Base-by-base conservation (phyloP, 331 rosid species). In the Erythrophleum ivorense region DNA sequence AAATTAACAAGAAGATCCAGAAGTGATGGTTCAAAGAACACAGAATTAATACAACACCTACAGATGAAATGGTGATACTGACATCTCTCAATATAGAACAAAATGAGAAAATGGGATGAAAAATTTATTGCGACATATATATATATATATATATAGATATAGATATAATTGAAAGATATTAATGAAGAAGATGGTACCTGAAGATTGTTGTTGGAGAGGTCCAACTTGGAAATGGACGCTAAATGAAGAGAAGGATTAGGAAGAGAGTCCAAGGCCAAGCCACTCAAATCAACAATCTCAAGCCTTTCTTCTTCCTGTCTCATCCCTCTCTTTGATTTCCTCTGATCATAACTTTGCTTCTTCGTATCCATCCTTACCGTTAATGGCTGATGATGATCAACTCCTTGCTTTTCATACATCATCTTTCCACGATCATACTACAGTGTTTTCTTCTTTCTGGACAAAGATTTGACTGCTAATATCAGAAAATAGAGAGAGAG, bases 131-230 rank as follows among this genome's bases (percentile, higher is more conserved):
- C 29, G 29, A 24, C 29, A 24, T 24, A 24, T 24, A 24, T 24
- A 24, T 24, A 24, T 24, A 24, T 24, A 9, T 24, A 21, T n/a
- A 57, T 9, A 60, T 24, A 11, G 4, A 62, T 13, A 60, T 24
- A 16, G 31, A 62, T 31, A 12, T 62, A 8, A 31, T 13, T 2
- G 38, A 12, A 13, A 12, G 45, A 63, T 13, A 66, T 48, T 6
- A 18, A 55, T 1, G 5, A 55, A 55, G 7, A 5, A 43, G 46
- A 43, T 3, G 3, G 12, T 50, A 93, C 99, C 99, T 92, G 94
- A 65, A 95, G 92, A 80, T 93, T 93, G 86, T 95, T 95, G 49
- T 91, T 93, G 54, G 98, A 93, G 41, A 95, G 91, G 59, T 95
- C 91, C 70, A 95, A 83, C 71, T 86, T 95, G 85, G 55, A 84